Evolutionary conservation across 176 grass and related monocot species (phyloP).

Genomic region (Cenchrus americanus): DNA sequence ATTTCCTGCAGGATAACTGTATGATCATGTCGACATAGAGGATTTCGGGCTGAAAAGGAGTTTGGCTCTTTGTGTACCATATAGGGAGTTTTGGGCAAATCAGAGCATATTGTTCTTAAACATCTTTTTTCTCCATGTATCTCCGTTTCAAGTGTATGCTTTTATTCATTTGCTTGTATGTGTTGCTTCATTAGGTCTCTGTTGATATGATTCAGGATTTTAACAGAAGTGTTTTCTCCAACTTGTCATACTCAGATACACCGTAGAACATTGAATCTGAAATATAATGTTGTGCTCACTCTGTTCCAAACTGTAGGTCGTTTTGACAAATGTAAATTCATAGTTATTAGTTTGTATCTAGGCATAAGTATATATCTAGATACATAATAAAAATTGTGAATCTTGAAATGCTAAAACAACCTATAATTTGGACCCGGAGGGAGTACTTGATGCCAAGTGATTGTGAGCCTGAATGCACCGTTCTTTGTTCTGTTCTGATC

Average conservation of each 20-base stretch:
- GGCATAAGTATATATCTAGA: too few species aligned
- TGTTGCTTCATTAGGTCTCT: neutral
- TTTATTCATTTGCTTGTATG: neutral
- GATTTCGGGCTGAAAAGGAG: neutral
- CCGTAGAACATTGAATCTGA: neutral
- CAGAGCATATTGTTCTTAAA: neutral
- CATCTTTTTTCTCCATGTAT: neutral
- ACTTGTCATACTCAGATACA: neutral
- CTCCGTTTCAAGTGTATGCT: conserved; percentile 7
- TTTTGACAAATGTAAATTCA: too few species aligned
- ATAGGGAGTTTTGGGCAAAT: conserved; percentile 30
- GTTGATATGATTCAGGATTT: neutral
- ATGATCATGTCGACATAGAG: conserved; percentile 1
- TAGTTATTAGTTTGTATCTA: too few species aligned
- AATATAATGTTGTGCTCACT: neutral
- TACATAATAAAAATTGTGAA: too few species aligned
- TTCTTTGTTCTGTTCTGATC: neutral
- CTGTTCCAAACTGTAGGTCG: too few species aligned
- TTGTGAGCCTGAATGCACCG: neutral
- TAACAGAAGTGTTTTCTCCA: neutral
- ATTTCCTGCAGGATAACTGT: conserved; percentile 33
- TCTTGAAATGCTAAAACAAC: too few species aligned
- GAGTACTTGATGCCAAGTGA: neutral
- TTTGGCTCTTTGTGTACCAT: conserved; percentile 25
- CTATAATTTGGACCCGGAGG: too few species aligned